Conservation (phyloP, 75 land plant species). For the Selaginella tamariscina region DNA sequence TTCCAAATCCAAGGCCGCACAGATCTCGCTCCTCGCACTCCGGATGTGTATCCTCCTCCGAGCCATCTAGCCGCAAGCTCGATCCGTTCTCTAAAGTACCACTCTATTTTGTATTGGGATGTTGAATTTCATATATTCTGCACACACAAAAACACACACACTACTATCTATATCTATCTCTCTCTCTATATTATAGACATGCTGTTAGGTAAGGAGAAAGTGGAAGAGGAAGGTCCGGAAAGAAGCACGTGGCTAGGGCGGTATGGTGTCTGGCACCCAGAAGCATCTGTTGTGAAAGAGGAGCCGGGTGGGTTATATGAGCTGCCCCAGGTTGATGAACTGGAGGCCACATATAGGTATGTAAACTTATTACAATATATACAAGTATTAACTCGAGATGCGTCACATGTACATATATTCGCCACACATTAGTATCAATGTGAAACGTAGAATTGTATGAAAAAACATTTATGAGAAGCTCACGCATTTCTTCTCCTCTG, state of each 20-base stretch:
- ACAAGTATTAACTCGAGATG: too few relatives aligned
- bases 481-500: too few relatives aligned
- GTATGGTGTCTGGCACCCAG: slow-evolving; percentile 28
- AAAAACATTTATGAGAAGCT: too few relatives aligned
- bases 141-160: too few relatives aligned
- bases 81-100: too few relatives aligned
- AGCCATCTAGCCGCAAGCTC: not conserved
- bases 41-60: not conserved
- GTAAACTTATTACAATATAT: too few relatives aligned
- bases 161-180: too few relatives aligned
- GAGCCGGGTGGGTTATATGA: not conserved
- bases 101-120: too few relatives aligned
- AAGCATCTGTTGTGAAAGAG: slow-evolving; percentile 26
- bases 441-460: too few relatives aligned
- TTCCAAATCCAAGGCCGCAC: not conserved
- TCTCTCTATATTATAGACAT: not conserved
- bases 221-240: not conserved
- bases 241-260: slow-evolving; percentile 15
- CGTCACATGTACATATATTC: too few relatives aligned
- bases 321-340: slow-evolving; percentile 17
- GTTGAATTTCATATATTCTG: too few relatives aligned
- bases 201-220: not conserved
- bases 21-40: not conserved
- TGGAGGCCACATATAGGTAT: slow-evolving; percentile 21
- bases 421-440: too few relatives aligned